A percentile compares a stretch with the other conserved stretches of the same genome.
phyloP scores from a whole-genome alignment of 1,139 yeast genomes.

The Geotrichum siamense region DNA sequence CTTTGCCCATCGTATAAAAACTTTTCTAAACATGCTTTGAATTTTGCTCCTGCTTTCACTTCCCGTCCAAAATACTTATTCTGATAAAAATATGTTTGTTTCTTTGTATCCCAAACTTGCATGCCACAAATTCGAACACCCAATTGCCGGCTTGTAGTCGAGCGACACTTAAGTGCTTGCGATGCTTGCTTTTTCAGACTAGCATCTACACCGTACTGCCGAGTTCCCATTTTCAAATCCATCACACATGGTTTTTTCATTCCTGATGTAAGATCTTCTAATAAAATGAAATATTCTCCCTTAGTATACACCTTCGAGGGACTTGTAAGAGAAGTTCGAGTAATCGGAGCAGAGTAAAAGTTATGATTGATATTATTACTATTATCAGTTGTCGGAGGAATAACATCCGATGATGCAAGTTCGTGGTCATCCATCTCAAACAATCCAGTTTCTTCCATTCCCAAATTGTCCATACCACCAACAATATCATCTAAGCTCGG shows the following conservation, averaged over 20 bases:
- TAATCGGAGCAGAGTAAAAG: background rate
- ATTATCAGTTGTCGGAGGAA: background rate
- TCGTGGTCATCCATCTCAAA: slow-evolving; percentile 24
- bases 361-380: background rate
- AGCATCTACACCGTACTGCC: slow-evolving; percentile 97
- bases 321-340: slow-evolving; percentile 16
- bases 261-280: slow-evolving; percentile 84
- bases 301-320: slow-evolving; percentile 31
- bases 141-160: slow-evolving; percentile 70
- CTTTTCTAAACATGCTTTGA: slow-evolving; percentile 63
- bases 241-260: slow-evolving; percentile 82
- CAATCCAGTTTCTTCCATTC: slow-evolving; percentile 12
- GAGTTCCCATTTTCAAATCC: slow-evolving; percentile 95
- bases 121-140: slow-evolving; percentile 96
- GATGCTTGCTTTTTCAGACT: slow-evolving; percentile 61
- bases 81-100: slow-evolving; percentile 49
- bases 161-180: slow-evolving; percentile 71
- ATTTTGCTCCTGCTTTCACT: slow-evolving; percentile 66
- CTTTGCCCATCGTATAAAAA: slow-evolving; percentile 70
- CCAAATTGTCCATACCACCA: background rate
- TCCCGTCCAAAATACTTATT: slow-evolving; percentile 92
- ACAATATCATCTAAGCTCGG: background rate
- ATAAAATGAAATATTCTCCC: slow-evolving; percentile 73
- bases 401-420: background rate
- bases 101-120: slow-evolving; percentile 64